Conservation (phyloP, 202 grass and related monocot species). For the Alloteropsis angusta region DNA sequence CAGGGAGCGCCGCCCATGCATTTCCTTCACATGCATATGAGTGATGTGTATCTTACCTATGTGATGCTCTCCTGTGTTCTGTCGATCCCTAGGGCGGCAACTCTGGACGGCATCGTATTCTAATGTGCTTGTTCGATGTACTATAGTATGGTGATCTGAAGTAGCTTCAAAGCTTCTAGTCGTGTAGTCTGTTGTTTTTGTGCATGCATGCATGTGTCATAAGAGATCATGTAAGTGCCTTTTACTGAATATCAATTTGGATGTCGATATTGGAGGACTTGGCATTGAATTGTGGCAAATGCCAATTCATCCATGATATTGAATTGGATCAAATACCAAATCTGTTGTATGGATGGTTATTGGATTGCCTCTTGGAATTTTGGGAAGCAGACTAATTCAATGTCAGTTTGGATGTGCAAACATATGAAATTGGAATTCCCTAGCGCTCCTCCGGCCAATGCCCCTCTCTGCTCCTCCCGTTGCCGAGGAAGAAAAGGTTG, state of each 20-base stretch:
- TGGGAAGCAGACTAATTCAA: too few relatives aligned
- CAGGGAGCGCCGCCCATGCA: not conserved
- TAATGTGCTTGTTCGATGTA: conserved; percentile 18
- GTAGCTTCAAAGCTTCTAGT: conserved; percentile 11
- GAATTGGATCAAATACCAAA: too few relatives aligned
- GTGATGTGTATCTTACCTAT: not conserved
- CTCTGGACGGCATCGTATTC: not conserved
- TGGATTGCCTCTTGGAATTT: too few relatives aligned
- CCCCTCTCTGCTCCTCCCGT: too few relatives aligned
- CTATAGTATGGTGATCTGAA: conserved; percentile 8
- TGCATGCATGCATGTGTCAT: conserved; percentile 4
- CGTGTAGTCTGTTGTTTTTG: conserved; percentile 11
- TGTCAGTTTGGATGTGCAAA: too few relatives aligned
- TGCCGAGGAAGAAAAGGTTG: too few relatives aligned
- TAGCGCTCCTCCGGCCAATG: too few relatives aligned
- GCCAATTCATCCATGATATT: too few relatives aligned
- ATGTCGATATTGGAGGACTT: too few relatives aligned
- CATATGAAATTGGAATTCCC: too few relatives aligned
- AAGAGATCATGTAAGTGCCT: conserved; percentile 27
- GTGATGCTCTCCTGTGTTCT: conserved; percentile 6
- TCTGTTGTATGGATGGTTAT: too few relatives aligned
- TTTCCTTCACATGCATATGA: conserved; percentile 7
- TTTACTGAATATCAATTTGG: conserved; percentile 9
- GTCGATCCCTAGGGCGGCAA: not conserved
- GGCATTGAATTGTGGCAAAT: too few relatives aligned